These are phyloP conservation scores for Claviceps sp. DNA, from an alignment of 2,329 filamentous ascomycete species.

Conservation along the genomic window DNA sequence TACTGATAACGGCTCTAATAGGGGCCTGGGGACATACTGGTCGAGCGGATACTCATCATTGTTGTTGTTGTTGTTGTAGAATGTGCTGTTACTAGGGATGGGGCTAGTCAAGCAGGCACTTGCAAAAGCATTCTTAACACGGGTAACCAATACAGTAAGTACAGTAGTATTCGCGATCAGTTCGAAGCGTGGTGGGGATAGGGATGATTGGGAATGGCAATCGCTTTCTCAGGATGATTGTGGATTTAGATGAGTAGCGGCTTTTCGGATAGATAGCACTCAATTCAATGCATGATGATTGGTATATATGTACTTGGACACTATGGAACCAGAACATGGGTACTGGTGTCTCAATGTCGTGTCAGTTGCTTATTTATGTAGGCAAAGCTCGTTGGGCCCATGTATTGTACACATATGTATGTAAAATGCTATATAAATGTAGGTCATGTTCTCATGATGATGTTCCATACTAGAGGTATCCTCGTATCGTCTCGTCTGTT, in stretches of 20 bases:
- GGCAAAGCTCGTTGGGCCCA: too few relatives aligned
- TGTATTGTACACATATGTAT: too few relatives aligned
- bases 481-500: too few relatives aligned
- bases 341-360: too few relatives aligned
- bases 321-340: too few relatives aligned
- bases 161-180: background rate
- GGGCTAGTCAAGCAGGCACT: background rate
- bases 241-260: background rate
- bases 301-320: background rate
- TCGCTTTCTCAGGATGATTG: background rate
- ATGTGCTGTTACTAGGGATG: constrained; percentile 3
- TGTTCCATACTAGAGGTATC: too few relatives aligned
- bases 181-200: background rate
- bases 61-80: background rate
- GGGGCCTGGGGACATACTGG: constrained; percentile 4
- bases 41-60: background rate
- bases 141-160: background rate
- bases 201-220: background rate
- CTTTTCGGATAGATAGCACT: background rate
- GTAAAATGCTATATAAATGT: too few relatives aligned
- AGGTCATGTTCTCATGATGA: too few relatives aligned
- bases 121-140: constrained; percentile 5
- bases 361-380: too few relatives aligned
- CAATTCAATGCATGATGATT: background rate
- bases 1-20: constrained; percentile 10